phyloP scores from a whole-genome alignment of 179 eudicot genomes.

The Beta lomatogona region DNA sequence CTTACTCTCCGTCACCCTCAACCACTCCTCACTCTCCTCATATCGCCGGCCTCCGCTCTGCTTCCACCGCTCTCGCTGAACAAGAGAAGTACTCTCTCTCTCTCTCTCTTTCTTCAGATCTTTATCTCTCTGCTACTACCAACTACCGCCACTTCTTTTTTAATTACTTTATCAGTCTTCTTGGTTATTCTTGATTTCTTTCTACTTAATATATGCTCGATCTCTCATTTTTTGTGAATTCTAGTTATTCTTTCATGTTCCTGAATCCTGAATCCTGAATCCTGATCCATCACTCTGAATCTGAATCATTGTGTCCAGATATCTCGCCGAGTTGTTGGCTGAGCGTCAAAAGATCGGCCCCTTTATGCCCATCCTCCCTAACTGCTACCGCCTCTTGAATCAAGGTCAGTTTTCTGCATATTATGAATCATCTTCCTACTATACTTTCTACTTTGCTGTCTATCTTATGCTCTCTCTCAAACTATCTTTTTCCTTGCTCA shows the following conservation, averaged over 20 bases:
- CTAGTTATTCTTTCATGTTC: no score
- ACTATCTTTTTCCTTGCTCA: neutral
- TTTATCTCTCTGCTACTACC: neutral
- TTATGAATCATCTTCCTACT: no score
- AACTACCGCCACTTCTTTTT: no score
- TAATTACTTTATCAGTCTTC: no score
- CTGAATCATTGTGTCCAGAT: constrained; percentile 45
- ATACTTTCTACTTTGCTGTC: no score
- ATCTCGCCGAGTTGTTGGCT: constrained; percentile 75
- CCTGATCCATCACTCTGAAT: neutral
- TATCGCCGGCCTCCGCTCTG: constrained; percentile 68
- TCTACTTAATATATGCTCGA: no score
- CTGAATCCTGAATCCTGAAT: neutral
- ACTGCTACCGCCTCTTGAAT: constrained; percentile 70
- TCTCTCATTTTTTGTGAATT: no score
- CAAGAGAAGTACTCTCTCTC: constrained; percentile 60
- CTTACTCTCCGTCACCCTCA: constrained; percentile 81
- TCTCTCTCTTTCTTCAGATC: constrained; percentile 14
- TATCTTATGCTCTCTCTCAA: neutral
- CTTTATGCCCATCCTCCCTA: constrained; percentile 77
- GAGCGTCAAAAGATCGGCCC: constrained; percentile 88
- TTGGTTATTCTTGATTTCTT: no score
- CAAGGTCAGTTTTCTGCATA: constrained; percentile 63
- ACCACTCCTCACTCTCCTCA: constrained; percentile 93
- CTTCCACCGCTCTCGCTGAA: constrained; percentile 59